phyloP scores from a whole-genome alignment of 768 basidiomycete species.

The Kwoniella sp. region DNA sequence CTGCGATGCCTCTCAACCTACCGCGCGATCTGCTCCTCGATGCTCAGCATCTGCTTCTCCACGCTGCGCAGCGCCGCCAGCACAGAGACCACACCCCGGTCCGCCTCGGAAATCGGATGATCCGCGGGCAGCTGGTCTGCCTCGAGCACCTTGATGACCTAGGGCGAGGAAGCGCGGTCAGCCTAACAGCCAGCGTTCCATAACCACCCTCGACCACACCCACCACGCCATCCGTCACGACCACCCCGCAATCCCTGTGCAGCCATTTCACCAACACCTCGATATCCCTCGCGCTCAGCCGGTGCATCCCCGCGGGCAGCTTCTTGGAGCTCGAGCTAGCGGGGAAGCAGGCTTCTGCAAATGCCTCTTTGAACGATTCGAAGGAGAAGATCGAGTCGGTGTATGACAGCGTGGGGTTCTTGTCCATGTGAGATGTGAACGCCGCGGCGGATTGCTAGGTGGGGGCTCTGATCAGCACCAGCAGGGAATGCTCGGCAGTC shows the following conservation, averaged over 20 bases:
- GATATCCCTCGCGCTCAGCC: conserved; percentile 62
- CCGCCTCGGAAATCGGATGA: conserved; percentile 66
- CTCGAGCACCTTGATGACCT: conserved; percentile 79
- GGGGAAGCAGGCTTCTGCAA: conserved; percentile 26
- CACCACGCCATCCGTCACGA: conserved; percentile 68
- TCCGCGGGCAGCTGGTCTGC: conserved; percentile 47
- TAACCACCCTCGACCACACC: conserved; percentile 27
- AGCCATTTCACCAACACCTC: conserved; percentile 71
- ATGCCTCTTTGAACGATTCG: conserved; percentile 24
- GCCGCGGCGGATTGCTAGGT: conserved; percentile 36
- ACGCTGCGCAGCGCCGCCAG: conserved; percentile 66
- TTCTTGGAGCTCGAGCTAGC: conserved; percentile 11
- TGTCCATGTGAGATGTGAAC: conserved; percentile 24
- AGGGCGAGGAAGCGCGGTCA: background rate
- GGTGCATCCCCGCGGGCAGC: conserved; percentile 43
- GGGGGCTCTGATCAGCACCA: too few species aligned
- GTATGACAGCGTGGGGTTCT: conserved; percentile 35
- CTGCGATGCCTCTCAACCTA: conserved; percentile 50
- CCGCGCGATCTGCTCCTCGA: conserved; percentile 71
- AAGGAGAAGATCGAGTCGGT: conserved; percentile 27
- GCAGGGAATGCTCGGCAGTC: background rate
- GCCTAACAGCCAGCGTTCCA: background rate
- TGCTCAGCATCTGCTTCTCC: conserved; percentile 62
- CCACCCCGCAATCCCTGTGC: conserved; percentile 64
- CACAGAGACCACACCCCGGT: conserved; percentile 75